A percentile compares a stretch with the other conserved stretches of the same genome.
Conservation (phyloP, 768 basidiomycete species). For the Sporobolomyces phaffii region DNA sequence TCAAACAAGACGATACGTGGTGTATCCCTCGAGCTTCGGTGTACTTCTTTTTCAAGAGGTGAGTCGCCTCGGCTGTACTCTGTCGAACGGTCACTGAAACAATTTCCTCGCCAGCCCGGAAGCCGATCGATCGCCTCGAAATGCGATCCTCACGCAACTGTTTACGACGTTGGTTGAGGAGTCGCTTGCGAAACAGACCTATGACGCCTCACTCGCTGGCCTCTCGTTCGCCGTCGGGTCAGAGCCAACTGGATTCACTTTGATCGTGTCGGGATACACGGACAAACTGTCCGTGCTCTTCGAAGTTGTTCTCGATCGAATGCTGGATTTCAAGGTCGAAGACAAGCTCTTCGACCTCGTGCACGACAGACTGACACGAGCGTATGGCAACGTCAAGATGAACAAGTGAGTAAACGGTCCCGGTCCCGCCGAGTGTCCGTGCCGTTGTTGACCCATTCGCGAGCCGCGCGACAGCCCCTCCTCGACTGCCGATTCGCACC, state of each 20-base stretch:
- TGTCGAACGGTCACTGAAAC: neutral
- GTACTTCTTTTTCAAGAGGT: constrained; percentile 70
- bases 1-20: constrained; percentile 78
- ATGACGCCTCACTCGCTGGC: constrained; percentile 85
- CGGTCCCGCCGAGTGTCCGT: too few species aligned
- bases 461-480: constrained; percentile 53
- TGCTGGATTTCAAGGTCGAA: constrained; percentile 60
- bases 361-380: constrained; percentile 73
- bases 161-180: constrained; percentile 81
- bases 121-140: constrained; percentile 54
- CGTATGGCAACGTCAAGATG: constrained; percentile 81
- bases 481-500: constrained; percentile 68
- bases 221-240: constrained; percentile 60
- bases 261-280: constrained; percentile 75
- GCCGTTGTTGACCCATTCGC: too few species aligned
- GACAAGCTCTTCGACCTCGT: constrained; percentile 68
- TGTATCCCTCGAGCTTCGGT: constrained; percentile 51
- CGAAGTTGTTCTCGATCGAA: constrained; percentile 63
- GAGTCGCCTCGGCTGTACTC: constrained; percentile 33
- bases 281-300: constrained; percentile 75
- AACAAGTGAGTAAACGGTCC: constrained; percentile 50
- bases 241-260: constrained; percentile 60
- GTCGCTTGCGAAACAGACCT: constrained; percentile 77
- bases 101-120: constrained; percentile 43
- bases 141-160: constrained; percentile 68